phyloP scores from a whole-genome alignment of 257 asterid genomes.

The Osmanthus fragrans region DNA sequence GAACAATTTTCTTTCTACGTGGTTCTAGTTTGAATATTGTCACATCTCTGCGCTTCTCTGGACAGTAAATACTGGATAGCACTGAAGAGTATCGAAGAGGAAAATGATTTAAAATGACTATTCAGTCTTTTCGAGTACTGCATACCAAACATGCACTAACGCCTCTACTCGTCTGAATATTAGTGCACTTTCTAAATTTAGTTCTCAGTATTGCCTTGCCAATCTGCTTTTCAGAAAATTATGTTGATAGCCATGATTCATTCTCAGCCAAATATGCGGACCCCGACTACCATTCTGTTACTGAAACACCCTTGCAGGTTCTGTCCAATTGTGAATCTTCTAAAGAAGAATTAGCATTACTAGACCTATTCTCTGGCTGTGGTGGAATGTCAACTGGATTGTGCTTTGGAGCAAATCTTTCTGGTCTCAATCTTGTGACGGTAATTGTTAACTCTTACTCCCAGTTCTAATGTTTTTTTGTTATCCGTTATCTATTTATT shows the following conservation, averaged over 20 bases:
- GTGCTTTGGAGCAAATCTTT: constrained; percentile 76
- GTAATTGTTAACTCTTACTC: constrained; percentile 38
- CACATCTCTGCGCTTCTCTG: too few relatives aligned
- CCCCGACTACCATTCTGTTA: constrained; percentile 30
- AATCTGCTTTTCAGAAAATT: constrained; percentile 40
- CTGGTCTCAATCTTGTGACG: constrained; percentile 63
- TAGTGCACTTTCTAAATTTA: neutral
- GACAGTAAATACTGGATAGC: too few relatives aligned
- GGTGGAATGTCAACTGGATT: constrained; percentile 99
- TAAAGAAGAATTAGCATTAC: constrained; percentile 51
- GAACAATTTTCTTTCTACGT: neutral
- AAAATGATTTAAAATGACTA: neutral
- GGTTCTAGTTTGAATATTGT: neutral
- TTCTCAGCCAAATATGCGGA: constrained; percentile 31
- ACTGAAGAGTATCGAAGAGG: neutral
- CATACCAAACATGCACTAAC: neutral
- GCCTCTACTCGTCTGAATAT: neutral
- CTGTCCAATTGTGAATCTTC: constrained; percentile 41
- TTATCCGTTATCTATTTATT: neutral
- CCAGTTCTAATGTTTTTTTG: neutral
- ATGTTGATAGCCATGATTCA: constrained; percentile 28
- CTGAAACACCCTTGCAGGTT: constrained; percentile 41
- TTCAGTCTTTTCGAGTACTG: neutral
- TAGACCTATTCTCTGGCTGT: constrained; percentile 87
- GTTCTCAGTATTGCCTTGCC: neutral